Evolutionary conservation across 805 yeast genomes (phyloP).

Genomic region (Yamadazyma ubonensis): DNA sequence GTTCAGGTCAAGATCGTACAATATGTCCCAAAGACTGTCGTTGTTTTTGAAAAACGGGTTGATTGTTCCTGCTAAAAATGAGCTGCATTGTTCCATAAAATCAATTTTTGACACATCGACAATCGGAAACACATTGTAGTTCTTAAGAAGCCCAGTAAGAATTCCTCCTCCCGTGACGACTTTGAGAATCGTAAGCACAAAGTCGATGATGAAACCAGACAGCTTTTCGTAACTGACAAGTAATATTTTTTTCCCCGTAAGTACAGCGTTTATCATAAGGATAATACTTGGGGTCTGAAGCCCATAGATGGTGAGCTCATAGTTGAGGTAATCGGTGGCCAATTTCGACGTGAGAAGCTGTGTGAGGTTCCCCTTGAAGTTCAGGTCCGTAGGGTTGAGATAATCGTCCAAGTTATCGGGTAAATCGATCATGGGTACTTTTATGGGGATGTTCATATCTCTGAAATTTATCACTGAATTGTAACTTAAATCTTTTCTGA

Average conservation of each 20-base stretch:
- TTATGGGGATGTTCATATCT: conserved; percentile 45
- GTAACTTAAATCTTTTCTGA: conserved; percentile 43
- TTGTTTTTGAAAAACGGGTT: conserved; percentile 61
- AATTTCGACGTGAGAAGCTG: conserved; percentile 35
- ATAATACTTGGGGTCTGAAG: conserved; percentile 48
- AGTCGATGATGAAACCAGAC: conserved; percentile 42
- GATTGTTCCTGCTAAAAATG: conserved; percentile 63
- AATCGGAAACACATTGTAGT: conserved; percentile 53
- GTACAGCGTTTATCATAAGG: conserved; percentile 35
- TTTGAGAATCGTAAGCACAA: conserved; percentile 38
- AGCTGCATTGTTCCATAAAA: conserved; percentile 38
- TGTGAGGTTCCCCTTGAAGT: conserved; percentile 39
- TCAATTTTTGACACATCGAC: conserved; percentile 61
- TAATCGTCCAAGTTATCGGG: conserved; percentile 47
- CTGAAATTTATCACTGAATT: conserved; percentile 39
- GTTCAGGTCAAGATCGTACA: conserved; percentile 58
- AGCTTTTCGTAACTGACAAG: conserved; percentile 40
- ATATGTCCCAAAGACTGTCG: conserved; percentile 56
- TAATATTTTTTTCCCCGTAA: conserved; percentile 41
- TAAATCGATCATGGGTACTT: conserved; percentile 39
- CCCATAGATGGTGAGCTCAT: conserved; percentile 54
- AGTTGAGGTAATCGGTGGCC: conserved; percentile 33
- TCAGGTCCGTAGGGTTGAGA: conserved; percentile 44
- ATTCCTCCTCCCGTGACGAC: conserved; percentile 45
- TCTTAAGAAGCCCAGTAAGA: conserved; percentile 36